These are phyloP conservation scores for Ajuga reptans DNA, from an alignment of 305 asterid genomes.

Conservation along the genomic window DNA sequence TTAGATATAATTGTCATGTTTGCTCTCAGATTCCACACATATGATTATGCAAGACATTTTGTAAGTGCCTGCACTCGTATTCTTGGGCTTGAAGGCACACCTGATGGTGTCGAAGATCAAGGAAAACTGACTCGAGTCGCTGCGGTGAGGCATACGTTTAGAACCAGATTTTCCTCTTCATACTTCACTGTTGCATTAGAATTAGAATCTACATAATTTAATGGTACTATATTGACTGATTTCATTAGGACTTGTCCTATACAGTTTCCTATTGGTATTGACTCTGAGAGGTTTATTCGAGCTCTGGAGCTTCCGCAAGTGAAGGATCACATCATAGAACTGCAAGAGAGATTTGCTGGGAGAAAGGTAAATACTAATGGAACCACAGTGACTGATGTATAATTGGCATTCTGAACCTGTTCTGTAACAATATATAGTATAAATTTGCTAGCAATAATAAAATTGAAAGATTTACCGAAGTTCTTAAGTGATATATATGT, in stretches of 20 bases:
- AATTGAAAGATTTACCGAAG: neutral
- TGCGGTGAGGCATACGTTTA: conserved; percentile 49
- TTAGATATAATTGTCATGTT: neutral
- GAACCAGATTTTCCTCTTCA: conserved; percentile 11
- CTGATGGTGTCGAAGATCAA: conserved; percentile 98
- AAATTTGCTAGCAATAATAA: too few relatives aligned
- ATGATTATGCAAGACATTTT: conserved; percentile 95
- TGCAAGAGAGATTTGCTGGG: conserved; percentile 81
- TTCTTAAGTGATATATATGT: neutral
- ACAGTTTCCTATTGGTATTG: conserved; percentile 96
- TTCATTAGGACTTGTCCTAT: conserved; percentile 29
- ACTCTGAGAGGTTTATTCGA: conserved; percentile 75
- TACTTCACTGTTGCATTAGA: conserved; percentile 5
- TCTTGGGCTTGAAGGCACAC: conserved; percentile 98
- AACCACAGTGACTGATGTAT: neutral
- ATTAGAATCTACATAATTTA: neutral
- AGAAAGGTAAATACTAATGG: conserved; percentile 49
- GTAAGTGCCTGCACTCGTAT: conserved; percentile 98
- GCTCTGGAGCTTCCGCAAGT: conserved; percentile 77
- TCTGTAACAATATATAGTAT: neutral
- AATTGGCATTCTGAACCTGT: neutral
- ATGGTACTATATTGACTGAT: conserved; percentile 16
- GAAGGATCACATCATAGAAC: conserved; percentile 58
- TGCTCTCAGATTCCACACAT: conserved; percentile 73
- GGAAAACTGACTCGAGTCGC: conserved; percentile 98